Base-by-base conservation (phyloP, 352 stramenopile species). In the Phytophthora nicotianae region DNA sequence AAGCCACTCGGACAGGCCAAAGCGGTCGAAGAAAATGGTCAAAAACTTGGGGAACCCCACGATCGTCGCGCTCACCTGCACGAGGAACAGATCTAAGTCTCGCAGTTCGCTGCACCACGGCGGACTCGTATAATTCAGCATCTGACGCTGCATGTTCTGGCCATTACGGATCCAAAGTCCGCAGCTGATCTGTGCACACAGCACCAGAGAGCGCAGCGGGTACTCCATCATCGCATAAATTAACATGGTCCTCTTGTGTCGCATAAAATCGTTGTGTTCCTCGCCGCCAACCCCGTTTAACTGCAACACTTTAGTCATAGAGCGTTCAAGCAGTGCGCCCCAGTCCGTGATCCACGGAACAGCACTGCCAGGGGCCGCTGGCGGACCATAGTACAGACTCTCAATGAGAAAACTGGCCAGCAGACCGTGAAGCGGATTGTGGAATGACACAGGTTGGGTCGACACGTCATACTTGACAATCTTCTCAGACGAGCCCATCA, bases 351-450 rank as follows among this genome's bases (percentile, higher is more conserved):
- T 61, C 75, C 79, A 86, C 19, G 62, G 60, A 9, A 56, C 32
- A 17, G 48, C 57, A 20, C 51, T 72, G 19, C 54, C 66, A 48
- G 54, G 50, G 58, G 49, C 41, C 16, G 62, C 46, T 0, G 62
- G 51, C 26, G 77, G 75, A 0, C 79, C 79, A 50, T 89, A 82
- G 48, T 91, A 87, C 14, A 90, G 45, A 46, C 78, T 84, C 58
- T 96, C 87, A n/a, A 95, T 75, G 0, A 96, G 47, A 37, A 95
- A 91, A 45, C 74, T 86, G 1, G 79, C 84, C 7, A 97, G 62
- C 40, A 96, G 77, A 32, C 88, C 86, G 50, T 97, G 89, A 19
- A 98, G 69, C 16, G 91, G 90, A 40, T 97, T 85, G 67, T 98
- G 91, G 27, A 97, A 92, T 17, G 91, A 97, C 5, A 97, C 90